Base-by-base conservation (phyloP, 352 stramenopile genomes). In the Phytophthora pini region DNA sequence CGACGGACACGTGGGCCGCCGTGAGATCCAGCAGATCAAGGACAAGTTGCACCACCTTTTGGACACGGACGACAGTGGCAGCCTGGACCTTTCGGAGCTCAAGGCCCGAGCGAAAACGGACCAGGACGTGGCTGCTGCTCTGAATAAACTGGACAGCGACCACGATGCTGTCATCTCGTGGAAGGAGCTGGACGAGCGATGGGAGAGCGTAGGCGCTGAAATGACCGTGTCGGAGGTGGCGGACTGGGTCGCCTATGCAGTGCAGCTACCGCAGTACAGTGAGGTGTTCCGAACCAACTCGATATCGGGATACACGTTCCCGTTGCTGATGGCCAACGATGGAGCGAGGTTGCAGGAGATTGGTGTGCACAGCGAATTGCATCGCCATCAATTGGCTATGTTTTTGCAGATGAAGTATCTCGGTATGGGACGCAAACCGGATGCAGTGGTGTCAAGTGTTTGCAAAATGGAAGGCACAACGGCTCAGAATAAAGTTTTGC, bases 261-360 rank as follows among this genome's bases (percentile, higher is more conserved):
- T 93, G 12, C 87, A 95, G 46, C 50, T 95, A 9, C 87, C 87
- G 5, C 87, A 95, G 70, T 95, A 95, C 70, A 79, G 78, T 22
- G 80, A 90, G 0, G 69, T 91, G 15, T 93, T 95, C 59, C 84
- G 81, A 36, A 58, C 79, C 20, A 77, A 95, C 62, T 95, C 84
- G 9, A 92, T 95, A 48, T 94, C 85, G 1, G 87, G 87, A 2
- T 95, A 95, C 59, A 95, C 85, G 26, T 95, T 95, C 59, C 87
- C 87, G 26, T 61, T 95, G 56, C 69, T 95, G 20, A 95, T 95
- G 87, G 84, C 89, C 22, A 86, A 92, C 22, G 86, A 95, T 32
- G 87, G 85, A 57, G 71, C 62, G 4, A 86, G 83, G 4, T 55
- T 95, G 5, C 60, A 82, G 44, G 85, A 95, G 38, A 87, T 95